These are phyloP conservation scores for Vanrija sp. DNA, from an alignment of 1,284 basidiomycete species.

Conservation along the genomic window DNA sequence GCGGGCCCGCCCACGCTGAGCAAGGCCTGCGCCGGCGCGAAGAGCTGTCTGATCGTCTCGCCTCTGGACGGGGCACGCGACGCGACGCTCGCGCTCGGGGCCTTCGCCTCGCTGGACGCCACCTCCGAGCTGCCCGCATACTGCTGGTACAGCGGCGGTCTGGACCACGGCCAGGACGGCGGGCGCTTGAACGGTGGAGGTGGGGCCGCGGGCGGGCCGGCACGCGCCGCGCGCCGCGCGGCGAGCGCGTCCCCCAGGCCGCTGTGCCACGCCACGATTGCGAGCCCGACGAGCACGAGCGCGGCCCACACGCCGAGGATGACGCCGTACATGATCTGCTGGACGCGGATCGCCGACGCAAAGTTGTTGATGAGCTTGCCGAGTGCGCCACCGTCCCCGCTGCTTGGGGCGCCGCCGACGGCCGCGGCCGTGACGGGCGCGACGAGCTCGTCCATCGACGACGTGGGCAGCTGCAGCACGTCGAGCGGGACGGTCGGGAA, in stretches of 20 bases:
- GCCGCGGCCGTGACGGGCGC: constrained; percentile 74
- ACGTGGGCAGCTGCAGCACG: constrained; percentile 68
- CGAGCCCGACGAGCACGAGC: constrained; percentile 35
- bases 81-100: too few relatives aligned
- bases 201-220: background rate
- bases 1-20: too few relatives aligned
- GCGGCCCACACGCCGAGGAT: constrained; percentile 72
- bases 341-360: constrained; percentile 65
- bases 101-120: too few relatives aligned
- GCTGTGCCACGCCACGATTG: constrained; percentile 40
- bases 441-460: constrained; percentile 67
- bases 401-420: constrained; percentile 56
- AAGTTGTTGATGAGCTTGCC: constrained; percentile 70
- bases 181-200: too few relatives aligned
- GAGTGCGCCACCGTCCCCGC: constrained; percentile 62
- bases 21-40: too few relatives aligned
- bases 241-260: constrained; percentile 26
- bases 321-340: constrained; percentile 73
- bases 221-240: constrained; percentile 8
- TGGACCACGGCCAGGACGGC: too few relatives aligned
- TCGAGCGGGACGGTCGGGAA: constrained; percentile 69
- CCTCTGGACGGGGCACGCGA: too few relatives aligned
- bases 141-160: too few relatives aligned
- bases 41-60: too few relatives aligned
- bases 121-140: too few relatives aligned